Base-by-base conservation (phyloP, 1,284 basidiomycete species). In the Tilletia setariae region DNA sequence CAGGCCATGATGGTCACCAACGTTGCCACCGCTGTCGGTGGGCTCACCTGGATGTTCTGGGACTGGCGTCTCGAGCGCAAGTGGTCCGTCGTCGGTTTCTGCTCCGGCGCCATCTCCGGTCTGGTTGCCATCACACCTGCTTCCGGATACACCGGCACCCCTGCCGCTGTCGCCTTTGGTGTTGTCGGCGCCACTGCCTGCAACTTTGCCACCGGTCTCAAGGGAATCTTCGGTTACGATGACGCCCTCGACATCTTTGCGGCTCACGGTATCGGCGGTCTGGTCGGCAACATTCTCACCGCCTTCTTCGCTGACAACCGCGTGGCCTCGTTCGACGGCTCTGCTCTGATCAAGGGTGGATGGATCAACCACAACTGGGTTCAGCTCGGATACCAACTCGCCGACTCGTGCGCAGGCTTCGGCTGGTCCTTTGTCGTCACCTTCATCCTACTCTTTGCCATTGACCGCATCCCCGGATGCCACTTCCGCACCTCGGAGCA, bases 201-300 rank as follows among this genome's bases (percentile, higher is more conserved):
- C 86, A 98, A 98, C 85, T 96, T 93, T 80, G 92, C 91, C 19
- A 98, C 94, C 23, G 91, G 94, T 82, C 87, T 98, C 84, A 98
- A 97, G 84, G 91, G 68, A 64, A 23, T 75, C 40, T 53, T 78
- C 21, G 78, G 80, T 89, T 76, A 77, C 72, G 79, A 82, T 44
- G 80, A 82, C 66, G 80, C 84, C 8, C 83, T 86, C 68, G 86
- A 87, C 79, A 84, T 96, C 83, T 97, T 95, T 76, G 93, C 93
- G 2, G 90, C 90, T 0, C 93, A 98, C 84, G 91, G 87, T 67
- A 84, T 97, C 65, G 94, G 93, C 42, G 95, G 95, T 61, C 85
- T 95, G 66, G 87, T 92, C 66, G 95, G 95, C 19, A 92, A 93
- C 83, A 72, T 93, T 71, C 85, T 93, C 64, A 93, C 91, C 1